These are phyloP conservation scores for Mycena polygramma DNA, from an alignment of 768 basidiomycete genomes.

Conservation along the genomic window DNA sequence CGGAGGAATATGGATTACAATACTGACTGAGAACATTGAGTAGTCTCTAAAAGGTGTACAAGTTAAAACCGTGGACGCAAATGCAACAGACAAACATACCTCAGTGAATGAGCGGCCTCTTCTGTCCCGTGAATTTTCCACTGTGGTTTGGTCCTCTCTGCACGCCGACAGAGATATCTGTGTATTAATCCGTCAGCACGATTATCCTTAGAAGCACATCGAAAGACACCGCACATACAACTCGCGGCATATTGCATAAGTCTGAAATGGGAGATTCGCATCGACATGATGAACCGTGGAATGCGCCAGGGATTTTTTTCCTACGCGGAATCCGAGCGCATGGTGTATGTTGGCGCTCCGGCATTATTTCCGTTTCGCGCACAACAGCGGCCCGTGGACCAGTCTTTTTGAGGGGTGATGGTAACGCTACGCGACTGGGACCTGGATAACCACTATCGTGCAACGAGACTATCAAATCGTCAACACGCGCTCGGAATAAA, in stretches of 20 bases:
- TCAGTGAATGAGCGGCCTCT: slow-evolving; percentile 25
- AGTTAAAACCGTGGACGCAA: background rate
- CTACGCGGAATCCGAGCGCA: slow-evolving; percentile 10
- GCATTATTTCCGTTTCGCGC: slow-evolving; percentile 9
- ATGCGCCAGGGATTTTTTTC: slow-evolving; percentile 7
- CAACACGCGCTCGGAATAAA: background rate
- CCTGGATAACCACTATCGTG: background rate
- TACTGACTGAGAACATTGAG: slow-evolving; percentile 23
- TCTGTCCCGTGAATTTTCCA: slow-evolving; percentile 7
- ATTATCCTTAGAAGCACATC: background rate
- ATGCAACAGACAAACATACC: background rate
- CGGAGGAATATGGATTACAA: accelerated
- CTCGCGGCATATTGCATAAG: background rate
- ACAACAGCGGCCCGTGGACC: background rate
- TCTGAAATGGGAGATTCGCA: slow-evolving; percentile 11
- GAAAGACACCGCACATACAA: slow-evolving; percentile 4
- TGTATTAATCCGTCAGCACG: background rate
- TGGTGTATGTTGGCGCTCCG: background rate
- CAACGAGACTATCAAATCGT: background rate
- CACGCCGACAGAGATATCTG: slow-evolving; percentile 24
- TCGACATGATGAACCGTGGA: background rate
- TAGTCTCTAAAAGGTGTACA: slow-evolving; percentile 1
- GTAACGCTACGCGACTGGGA: no score
- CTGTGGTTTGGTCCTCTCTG: slow-evolving; percentile 12
- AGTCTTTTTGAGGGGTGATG: background rate